Percentiles rank a stretch among this genome's conserved stretches.
These are phyloP conservation scores for Pyracantha coccinea DNA, from an alignment of 331 rosid species.

Conservation along the genomic window DNA sequence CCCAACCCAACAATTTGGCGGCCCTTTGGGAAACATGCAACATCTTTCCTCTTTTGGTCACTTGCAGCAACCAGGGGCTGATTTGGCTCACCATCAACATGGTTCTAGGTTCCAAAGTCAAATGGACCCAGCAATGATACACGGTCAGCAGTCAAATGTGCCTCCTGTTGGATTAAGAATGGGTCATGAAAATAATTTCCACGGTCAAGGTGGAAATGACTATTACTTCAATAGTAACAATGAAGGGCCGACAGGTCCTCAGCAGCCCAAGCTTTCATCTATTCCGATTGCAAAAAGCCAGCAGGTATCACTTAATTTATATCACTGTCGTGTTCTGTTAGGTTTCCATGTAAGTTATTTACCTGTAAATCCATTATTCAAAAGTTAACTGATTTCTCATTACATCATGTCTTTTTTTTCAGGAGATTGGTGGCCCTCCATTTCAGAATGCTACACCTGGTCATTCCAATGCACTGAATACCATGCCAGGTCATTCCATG, in stretches of 20 bases:
- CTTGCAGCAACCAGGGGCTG: conserved; percentile 50
- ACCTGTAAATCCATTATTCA: not conserved
- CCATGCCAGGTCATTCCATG: conserved; percentile 46
- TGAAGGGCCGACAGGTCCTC: conserved; percentile 52
- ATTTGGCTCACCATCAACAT: conserved; percentile 51
- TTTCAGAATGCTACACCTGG: conserved; percentile 48
- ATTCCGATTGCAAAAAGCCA: conserved; percentile 57
- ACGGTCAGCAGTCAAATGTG: conserved; percentile 53
- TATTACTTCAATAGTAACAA: conserved; percentile 51
- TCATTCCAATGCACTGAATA: conserved; percentile 43
- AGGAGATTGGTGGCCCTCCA: conserved; percentile 66
- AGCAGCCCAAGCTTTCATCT: conserved; percentile 67
- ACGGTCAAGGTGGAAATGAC: conserved; percentile 58
- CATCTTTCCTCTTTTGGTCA: conserved; percentile 52
- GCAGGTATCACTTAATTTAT: conserved; percentile 40
- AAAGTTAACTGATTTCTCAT: not conserved
- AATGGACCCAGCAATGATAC: conserved; percentile 58
- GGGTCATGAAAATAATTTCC: conserved; percentile 50
- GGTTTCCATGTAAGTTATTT: not conserved
- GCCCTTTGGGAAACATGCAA: conserved; percentile 41
- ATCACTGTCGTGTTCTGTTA: not conserved
- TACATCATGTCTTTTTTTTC: conserved; percentile 21
- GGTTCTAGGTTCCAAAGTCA: conserved; percentile 64
- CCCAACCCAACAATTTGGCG: conserved; percentile 55
- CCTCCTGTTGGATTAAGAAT: conserved; percentile 44